Base-by-base conservation (phyloP, 768 basidiomycete genomes). In the Auricularia sp. region DNA sequence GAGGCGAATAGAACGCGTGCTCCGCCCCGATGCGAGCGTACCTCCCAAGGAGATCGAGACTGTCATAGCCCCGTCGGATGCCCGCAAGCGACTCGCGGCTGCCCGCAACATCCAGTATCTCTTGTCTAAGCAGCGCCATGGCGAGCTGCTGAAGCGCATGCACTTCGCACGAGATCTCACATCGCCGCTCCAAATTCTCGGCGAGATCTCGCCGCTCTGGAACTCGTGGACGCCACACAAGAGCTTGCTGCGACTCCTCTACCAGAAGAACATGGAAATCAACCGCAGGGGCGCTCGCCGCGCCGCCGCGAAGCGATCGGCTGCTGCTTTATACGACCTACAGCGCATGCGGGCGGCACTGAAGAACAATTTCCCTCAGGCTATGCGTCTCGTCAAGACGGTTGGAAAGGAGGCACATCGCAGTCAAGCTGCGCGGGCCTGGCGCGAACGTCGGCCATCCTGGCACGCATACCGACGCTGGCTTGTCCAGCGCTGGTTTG, bases 151-250 rank as follows among this genome's bases (percentile, higher is more conserved):
- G 29, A 29, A 59, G 56, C 56, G 56, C 5, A 35, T 59, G 29
- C 34, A 35, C 29, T 35, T 29, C 56, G 18, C 21, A 7, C 70
- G 76, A 61, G 86, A 88, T 72, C 79, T 84, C 64, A 82, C 79
- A n/a, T 80, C 83, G 70, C 78, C 83, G 5, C 75, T 91, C 42
- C 78, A 82, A 66, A 72, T 87, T 43, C 77, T 91, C 3, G 83
- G 85, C 67, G 81, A 83, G 65, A 79, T 87, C 62, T 80, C 85
- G 3, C 87, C 88, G 11, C 72, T 78, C 29, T 88, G 86, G 84
- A 80, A 83, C 59, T 71, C 75, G 56, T 91, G 88, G 90, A 77
- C 77, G 54, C 83, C 86, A n/a, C 87, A 88, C 69, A 71, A 67
- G 34, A 59, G 56, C 29, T 29, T 59, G 11, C 29, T 59, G 56